Evolutionary conservation across 495 filamentous ascomycete genomes (phyloP), one percentile per base, ranked within the genome.

Genomic region (Niebla homalea): DNA sequence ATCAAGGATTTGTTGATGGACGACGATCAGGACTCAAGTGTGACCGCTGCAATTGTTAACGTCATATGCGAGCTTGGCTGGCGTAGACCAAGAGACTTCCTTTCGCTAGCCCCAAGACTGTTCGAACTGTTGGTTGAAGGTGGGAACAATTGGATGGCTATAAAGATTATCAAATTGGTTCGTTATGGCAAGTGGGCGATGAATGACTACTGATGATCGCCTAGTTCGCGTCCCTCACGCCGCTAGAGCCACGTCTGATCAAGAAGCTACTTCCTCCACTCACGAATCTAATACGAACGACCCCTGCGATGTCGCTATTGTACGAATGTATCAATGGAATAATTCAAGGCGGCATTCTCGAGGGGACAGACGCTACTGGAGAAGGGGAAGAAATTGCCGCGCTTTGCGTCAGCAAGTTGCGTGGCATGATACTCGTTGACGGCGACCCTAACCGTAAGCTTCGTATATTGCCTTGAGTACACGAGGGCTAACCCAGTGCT

Each of bases 321-420:
- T 98, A 98, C 50, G 92, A 98, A 63, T 98, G 93, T 59, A 95
- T 98, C 60, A 96, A 94, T 65, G 93, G 92, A 18, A 90, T 98
- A 52, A 94, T 98, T 35, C 88, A 94, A 62, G 93, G 92, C 10
- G 92, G 92, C 0, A 93, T 98, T 50, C 69, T 98, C 25, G 86
- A 85, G 29, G 80, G 81, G 15, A 79, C 79, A 36, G 84, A 85
- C 40, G 83, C 83, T 43, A 77, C 79, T 38, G 72, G 79, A 40
- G 90, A 89, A 46, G 81, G 79, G 47, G 89, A 97, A 57, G 92
- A 98, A 56, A 84, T 98, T 58, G 92, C 92, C n/a, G 76, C 78
- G 36, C 75, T 98, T 3, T 98, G 92, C 62, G 88, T 97, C 19
- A 83, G 76, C 21, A 97, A 97, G 64, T 76, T 98, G 16, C 76